Conservation (phyloP, 257 asterid species). For the Galeopsis tetrahit region DNA sequence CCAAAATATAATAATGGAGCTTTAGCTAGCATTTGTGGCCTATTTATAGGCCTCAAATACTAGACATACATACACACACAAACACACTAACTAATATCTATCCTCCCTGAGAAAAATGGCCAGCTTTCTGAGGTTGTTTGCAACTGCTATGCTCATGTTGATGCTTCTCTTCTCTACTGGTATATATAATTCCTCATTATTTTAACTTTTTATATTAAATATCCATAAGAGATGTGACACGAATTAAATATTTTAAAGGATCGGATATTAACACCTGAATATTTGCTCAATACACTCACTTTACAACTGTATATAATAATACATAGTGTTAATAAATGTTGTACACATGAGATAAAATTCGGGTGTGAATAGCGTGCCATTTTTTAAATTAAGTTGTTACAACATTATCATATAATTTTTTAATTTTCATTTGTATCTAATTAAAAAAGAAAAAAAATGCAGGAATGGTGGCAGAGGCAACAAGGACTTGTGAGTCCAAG, state of each 20-base stretch:
- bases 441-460: background rate
- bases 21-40: conserved; percentile 13
- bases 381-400: background rate
- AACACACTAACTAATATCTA: conserved; percentile 1
- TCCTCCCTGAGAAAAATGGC: conserved; percentile 38
- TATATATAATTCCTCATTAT: conserved; percentile 22
- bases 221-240: too few relatives aligned
- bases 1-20: conserved; percentile 3
- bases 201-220: background rate
- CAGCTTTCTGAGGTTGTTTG: conserved; percentile 45
- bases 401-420: background rate
- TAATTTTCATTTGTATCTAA: background rate
- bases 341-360: too few relatives aligned
- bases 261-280: too few relatives aligned
- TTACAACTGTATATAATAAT: too few relatives aligned
- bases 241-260: too few relatives aligned
- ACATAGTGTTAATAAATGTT: too few relatives aligned
- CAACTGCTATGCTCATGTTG: conserved; percentile 46
- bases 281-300: too few relatives aligned
- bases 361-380: background rate
- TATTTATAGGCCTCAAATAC: conserved; percentile 30
- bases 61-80: conserved; percentile 17
- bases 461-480: conserved; percentile 55
- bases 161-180: conserved; percentile 54
- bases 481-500: conserved; percentile 62